Percentiles rank a stretch among this genome's conserved stretches.
phyloP scores from a whole-genome alignment of 2,329 filamentous ascomycete species.

The Orbilia oligospora region DNA sequence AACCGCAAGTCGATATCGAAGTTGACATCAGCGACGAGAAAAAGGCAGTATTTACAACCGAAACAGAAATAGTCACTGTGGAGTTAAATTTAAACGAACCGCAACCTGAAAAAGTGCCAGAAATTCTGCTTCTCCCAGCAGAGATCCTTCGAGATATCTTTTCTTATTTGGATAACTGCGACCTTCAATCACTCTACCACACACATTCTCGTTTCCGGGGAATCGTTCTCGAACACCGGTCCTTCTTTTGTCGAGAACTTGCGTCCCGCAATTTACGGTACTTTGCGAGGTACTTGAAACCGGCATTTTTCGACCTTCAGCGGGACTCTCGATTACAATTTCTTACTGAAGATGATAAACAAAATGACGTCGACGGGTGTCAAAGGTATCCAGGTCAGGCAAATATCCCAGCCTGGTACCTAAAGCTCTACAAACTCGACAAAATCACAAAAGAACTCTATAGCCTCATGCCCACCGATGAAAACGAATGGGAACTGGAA shows the following conservation, averaged over 20 bases:
- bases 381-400: constrained; percentile 11
- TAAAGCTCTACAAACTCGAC: constrained; percentile 38
- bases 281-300: constrained; percentile 45
- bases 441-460: constrained; percentile 44
- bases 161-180: constrained; percentile 39
- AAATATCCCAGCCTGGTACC: constrained; percentile 48
- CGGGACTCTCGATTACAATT: constrained; percentile 38
- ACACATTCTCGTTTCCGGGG: constrained; percentile 48
- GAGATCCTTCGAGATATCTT: constrained; percentile 53
- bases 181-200: constrained; percentile 37
- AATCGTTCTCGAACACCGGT: constrained; percentile 48
- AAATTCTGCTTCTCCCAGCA: constrained; percentile 48
- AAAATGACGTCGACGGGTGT: background rate
- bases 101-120: background rate
- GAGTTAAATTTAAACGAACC: background rate
- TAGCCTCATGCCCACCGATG: constrained; percentile 43
- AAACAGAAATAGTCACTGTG: background rate
- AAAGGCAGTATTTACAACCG: background rate
- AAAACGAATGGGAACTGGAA: constrained; percentile 52
- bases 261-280: constrained; percentile 48
- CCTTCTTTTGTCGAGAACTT: constrained; percentile 47
- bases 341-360: background rate
- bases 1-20: background rate
- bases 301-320: constrained; percentile 47
- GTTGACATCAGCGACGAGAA: constrained; percentile 10